These are phyloP conservation scores for Monilinia laxa DNA, from an alignment of 2,329 filamentous ascomycete genomes.

Conservation along the genomic window DNA sequence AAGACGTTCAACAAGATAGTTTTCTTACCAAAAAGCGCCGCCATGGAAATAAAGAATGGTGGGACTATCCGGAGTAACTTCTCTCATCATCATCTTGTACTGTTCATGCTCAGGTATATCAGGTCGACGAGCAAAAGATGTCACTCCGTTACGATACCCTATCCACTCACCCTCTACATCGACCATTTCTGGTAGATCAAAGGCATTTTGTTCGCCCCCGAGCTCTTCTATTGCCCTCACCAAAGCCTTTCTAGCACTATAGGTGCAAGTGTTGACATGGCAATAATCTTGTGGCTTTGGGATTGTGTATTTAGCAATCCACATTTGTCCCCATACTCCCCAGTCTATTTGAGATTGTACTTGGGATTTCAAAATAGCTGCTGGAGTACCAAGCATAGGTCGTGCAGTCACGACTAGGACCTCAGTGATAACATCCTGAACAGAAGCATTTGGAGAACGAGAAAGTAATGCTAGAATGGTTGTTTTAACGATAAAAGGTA, in stretches of 20 bases:
- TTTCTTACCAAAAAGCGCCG: constrained; percentile 53
- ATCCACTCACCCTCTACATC: constrained; percentile 75
- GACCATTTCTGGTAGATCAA: constrained; percentile 51
- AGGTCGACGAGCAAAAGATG: constrained; percentile 51
- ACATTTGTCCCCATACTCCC: constrained; percentile 74
- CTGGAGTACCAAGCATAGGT: constrained; percentile 51
- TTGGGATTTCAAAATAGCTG: constrained; percentile 61
- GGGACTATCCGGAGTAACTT: constrained; percentile 55
- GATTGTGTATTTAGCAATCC: constrained; percentile 72
- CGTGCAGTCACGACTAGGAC: constrained; percentile 72
- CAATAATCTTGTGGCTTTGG: constrained; percentile 55
- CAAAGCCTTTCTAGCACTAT: constrained; percentile 57
- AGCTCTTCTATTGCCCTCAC: constrained; percentile 57
- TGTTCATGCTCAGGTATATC: constrained; percentile 61
- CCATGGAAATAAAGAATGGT: constrained; percentile 76
- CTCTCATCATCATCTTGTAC: constrained; percentile 66
- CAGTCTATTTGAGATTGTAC: constrained; percentile 59
- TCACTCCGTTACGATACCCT: constrained; percentile 60
- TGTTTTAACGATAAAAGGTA: constrained; percentile 63
- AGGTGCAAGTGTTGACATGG: not conserved
- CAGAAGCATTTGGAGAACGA: constrained; percentile 67
- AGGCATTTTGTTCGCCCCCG: constrained; percentile 41
- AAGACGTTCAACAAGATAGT: not conserved
- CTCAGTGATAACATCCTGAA: constrained; percentile 76
- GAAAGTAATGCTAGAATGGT: constrained; percentile 63